phyloP scores from a whole-genome alignment of 352 stramenopile genomes.

The Phytophthora crassamura region DNA sequence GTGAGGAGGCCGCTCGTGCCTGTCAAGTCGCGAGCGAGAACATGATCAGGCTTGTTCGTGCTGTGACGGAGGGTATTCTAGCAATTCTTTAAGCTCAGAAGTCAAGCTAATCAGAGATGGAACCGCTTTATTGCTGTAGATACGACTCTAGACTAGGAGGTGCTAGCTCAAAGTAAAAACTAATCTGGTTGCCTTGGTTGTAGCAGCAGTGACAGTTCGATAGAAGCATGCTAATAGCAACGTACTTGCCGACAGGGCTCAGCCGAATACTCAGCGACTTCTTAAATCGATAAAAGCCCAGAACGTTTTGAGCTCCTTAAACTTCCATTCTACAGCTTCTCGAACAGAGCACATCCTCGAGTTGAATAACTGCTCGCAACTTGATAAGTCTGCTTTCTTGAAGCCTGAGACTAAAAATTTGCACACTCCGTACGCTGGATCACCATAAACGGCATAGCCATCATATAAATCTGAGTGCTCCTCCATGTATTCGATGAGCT shows the following conservation, averaged over 20 bases:
- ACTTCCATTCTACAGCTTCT: conserved; percentile 1
- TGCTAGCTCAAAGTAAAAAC: conserved; percentile 1
- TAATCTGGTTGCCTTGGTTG: conserved; percentile 5
- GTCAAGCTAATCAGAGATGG: no score
- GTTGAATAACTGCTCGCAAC: conserved; percentile 4
- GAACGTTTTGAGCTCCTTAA: conserved; percentile 8
- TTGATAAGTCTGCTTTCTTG: conserved; percentile 4
- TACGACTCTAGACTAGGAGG: conserved; percentile 7
- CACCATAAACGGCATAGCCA: conserved; percentile 8
- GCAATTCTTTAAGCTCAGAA: no score
- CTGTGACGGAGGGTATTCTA: conserved; percentile 2
- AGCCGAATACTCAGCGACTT: neutral
- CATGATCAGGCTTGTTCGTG: conserved; percentile 5
- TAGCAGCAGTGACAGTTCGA: conserved; percentile 12
- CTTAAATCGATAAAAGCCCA: conserved; percentile 15
- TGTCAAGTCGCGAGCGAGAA: neutral
- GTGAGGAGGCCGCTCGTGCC: neutral
- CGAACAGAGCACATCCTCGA: conserved; percentile 8
- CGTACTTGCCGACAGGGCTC: conserved; percentile 6
- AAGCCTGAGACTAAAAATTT: conserved; percentile 3
- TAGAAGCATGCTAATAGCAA: conserved; percentile 8
- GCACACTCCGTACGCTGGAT: conserved; percentile 1
- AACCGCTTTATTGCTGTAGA: conserved; percentile 10
- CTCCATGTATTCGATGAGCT: conserved; percentile 3
- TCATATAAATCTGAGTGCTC: neutral